phyloP scores from a whole-genome alignment of 2,329 filamentous ascomycete species.

The Colletotrichum cereale region DNA sequence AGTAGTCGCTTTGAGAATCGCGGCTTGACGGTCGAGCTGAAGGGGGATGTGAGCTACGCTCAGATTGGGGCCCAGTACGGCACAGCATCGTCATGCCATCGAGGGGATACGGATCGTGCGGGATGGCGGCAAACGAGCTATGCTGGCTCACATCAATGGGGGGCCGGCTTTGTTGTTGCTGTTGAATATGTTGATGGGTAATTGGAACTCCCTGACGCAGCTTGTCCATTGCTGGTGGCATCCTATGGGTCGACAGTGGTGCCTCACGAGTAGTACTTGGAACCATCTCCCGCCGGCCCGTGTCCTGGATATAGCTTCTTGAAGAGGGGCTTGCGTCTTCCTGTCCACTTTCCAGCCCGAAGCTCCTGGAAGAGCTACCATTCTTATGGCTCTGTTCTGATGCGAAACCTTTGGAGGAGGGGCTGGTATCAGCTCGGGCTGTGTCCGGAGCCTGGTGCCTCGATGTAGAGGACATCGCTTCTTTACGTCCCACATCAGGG shows the following conservation, averaged over 20 bases:
- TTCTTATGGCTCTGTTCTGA: background rate
- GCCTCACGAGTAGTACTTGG: slow-evolving; percentile 63
- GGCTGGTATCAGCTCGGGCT: slow-evolving; percentile 4
- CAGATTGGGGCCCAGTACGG: slow-evolving; percentile 74
- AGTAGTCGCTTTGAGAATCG: slow-evolving; percentile 92
- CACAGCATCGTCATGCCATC: slow-evolving; percentile 99
- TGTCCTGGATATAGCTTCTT: slow-evolving; percentile 72
- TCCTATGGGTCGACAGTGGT: slow-evolving; percentile 65
- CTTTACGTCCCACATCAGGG: slow-evolving; percentile 24
- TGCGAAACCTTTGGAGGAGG: slow-evolving; percentile 4
- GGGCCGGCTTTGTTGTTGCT: slow-evolving; percentile 41
- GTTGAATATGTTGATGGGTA: slow-evolving; percentile 31
- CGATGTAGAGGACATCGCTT: slow-evolving; percentile 3
- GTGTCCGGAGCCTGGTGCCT: slow-evolving; percentile 18
- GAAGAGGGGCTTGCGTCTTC: slow-evolving; percentile 6
- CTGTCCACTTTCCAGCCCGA: background rate
- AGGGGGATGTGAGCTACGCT: slow-evolving; percentile 65
- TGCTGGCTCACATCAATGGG: slow-evolving; percentile 66
- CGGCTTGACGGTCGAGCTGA: slow-evolving; percentile 83
- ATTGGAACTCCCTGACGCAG: slow-evolving; percentile 24
- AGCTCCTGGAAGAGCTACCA: background rate
- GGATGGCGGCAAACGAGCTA: slow-evolving; percentile 75
- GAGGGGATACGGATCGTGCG: slow-evolving; percentile 92
- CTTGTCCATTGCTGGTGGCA: slow-evolving; percentile 14
- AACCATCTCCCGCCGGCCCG: slow-evolving; percentile 69